Percentiles rank a stretch among this genome's conserved stretches.
Conservation (phyloP, 2,329 filamentous ascomycete genomes). For the Sporothrix brunneoviolacea region DNA sequence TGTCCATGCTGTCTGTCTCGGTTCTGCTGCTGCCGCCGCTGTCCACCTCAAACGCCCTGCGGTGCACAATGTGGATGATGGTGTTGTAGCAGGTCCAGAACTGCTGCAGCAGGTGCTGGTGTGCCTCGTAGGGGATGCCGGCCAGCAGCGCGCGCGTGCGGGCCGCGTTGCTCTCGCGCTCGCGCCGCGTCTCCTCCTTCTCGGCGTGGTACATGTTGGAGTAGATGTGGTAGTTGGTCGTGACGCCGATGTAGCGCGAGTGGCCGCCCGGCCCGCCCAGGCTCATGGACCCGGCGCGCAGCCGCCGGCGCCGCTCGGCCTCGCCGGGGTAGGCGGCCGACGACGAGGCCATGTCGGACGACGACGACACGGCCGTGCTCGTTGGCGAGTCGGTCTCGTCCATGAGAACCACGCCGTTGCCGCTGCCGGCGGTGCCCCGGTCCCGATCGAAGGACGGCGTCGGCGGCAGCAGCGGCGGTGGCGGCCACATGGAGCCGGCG, state of each 20-base stretch:
- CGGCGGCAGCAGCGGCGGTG: neutral
- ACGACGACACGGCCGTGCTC: neutral
- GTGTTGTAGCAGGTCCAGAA: constrained; percentile 19
- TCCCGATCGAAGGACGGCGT: neutral
- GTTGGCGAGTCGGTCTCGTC: constrained; percentile 6
- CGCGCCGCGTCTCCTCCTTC: constrained; percentile 10
- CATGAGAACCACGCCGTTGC: neutral
- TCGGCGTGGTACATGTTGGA: constrained; percentile 11
- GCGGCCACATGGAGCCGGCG: neutral
- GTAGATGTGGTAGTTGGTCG: constrained; percentile 16
- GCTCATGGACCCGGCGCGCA: constrained; percentile 5
- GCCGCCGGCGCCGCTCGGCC: neutral
- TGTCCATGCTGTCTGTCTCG: too few species aligned
- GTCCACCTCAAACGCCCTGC: constrained; percentile 14
- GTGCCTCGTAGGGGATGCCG: constrained; percentile 13
- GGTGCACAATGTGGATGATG: constrained; percentile 18
- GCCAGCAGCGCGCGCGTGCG: constrained; percentile 7
- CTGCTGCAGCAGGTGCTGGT: constrained; percentile 18
- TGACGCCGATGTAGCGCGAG: constrained; percentile 14
- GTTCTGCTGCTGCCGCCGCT: neutral
- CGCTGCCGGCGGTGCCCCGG: neutral
- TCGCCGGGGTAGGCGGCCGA: neutral
- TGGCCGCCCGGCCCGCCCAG: neutral
- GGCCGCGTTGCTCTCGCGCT: constrained; percentile 1
- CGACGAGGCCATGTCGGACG: neutral